Evolutionary conservation across 371 early-diverging fungal species (phyloP).

Genomic region (Actinomucor elegans): DNA sequence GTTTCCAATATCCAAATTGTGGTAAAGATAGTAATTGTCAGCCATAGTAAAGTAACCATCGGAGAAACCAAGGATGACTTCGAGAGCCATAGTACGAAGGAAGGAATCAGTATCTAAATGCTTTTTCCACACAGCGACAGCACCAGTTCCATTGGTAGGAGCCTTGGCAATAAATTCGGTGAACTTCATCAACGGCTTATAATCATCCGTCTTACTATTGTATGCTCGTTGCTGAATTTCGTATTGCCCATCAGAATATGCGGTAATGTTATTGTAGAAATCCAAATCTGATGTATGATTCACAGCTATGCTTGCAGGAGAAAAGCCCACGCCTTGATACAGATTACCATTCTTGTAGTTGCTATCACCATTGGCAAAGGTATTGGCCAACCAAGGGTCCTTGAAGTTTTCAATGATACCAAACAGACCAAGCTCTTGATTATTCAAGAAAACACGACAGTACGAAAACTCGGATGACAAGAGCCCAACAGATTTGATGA

Average conservation of each 20-base stretch:
- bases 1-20: constrained; percentile 4
- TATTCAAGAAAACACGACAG: constrained; percentile 24
- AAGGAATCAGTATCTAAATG: constrained; percentile 23
- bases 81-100: constrained; percentile 34
- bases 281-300: constrained; percentile 17
- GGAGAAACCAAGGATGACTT: constrained; percentile 28
- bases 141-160: constrained; percentile 5
- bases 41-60: constrained; percentile 25
- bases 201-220: not conserved
- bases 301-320: not conserved
- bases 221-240: constrained; percentile 12
- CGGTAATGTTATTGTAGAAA: constrained; percentile 14
- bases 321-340: constrained; percentile 24
- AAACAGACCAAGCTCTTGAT: constrained; percentile 34
- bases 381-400: constrained; percentile 35
- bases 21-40: constrained; percentile 33
- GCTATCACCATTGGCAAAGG: constrained; percentile 29
- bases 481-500: constrained; percentile 41
- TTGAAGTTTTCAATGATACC: constrained; percentile 34
- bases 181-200: constrained; percentile 22
- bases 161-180: constrained; percentile 24
- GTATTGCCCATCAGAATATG: constrained; percentile 27
- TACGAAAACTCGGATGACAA: constrained; percentile 41
- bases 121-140: constrained; percentile 25
- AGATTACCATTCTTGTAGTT: constrained; percentile 31